Evolutionary conservation across 805 yeast genomes (phyloP).

Genomic region (Kurtzmaniella cleridarum): DNA sequence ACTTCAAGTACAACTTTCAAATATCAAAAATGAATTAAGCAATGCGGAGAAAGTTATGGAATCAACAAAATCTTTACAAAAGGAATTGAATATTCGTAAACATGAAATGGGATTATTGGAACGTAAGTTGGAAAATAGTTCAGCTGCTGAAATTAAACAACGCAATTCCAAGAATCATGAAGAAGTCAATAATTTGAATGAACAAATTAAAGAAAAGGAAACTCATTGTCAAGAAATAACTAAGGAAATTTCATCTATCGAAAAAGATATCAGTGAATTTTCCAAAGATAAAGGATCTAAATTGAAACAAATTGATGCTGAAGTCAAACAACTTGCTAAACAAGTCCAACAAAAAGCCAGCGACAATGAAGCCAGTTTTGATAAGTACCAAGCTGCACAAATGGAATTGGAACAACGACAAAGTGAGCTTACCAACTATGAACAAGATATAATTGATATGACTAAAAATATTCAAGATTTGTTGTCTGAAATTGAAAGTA

Average conservation of each 20-base stretch:
- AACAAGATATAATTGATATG: slow-evolving; percentile 36
- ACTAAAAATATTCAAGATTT: slow-evolving; percentile 28
- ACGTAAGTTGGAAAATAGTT: slow-evolving; percentile 50
- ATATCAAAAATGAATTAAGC: slow-evolving; percentile 34
- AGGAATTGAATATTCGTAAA: slow-evolving; percentile 48
- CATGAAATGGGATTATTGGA: slow-evolving; percentile 57
- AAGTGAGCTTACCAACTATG: slow-evolving; percentile 46
- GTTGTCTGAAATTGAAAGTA: slow-evolving; percentile 12
- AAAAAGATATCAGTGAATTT: slow-evolving; percentile 79
- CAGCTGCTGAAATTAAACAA: slow-evolving; percentile 50
- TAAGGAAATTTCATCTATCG: slow-evolving; percentile 47
- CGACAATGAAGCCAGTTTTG: slow-evolving; percentile 42
- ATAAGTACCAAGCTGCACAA: slow-evolving; percentile 55
- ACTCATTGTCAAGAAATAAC: slow-evolving; percentile 24
- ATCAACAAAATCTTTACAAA: slow-evolving; percentile 52
- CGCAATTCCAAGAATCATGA: slow-evolving; percentile 40
- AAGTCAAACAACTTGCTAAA: slow-evolving; percentile 34
- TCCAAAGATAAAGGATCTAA: slow-evolving; percentile 75
- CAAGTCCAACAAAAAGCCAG: slow-evolving; percentile 35
- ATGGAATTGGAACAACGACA: slow-evolving; percentile 65
- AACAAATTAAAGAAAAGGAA: slow-evolving; percentile 31
- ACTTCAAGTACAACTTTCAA: slow-evolving; percentile 39
- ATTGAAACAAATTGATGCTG: slow-evolving; percentile 56
- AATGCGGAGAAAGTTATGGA: slow-evolving; percentile 39
- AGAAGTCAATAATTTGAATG: slow-evolving; percentile 42